Percentiles rank a stretch among this genome's conserved stretches.
These are phyloP conservation scores for Raphidocelis subcapitata DNA, from an alignment of 139 green algal species.

Conservation along the genomic window DNA sequence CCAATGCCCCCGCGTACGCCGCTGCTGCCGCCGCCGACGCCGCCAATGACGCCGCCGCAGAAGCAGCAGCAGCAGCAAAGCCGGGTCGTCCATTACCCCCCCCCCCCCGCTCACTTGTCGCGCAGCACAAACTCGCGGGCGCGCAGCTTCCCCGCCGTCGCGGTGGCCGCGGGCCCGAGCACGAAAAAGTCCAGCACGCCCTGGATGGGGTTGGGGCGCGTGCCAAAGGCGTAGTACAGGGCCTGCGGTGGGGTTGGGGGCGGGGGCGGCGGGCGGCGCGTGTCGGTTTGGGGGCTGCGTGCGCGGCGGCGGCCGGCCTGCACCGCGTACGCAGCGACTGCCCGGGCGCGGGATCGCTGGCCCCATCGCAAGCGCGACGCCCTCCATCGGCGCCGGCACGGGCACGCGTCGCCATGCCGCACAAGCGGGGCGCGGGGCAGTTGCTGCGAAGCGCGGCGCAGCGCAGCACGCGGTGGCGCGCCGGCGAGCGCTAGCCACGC, in stretches of 20 bases:
- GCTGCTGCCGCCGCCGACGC: no score
- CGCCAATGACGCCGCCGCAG: no score
- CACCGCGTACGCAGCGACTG: no score
- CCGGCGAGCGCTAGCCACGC: no score
- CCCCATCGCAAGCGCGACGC: neutral
- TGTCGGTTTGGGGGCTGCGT: neutral
- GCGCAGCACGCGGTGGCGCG: no score
- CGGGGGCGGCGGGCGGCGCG: neutral
- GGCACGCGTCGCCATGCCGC: neutral
- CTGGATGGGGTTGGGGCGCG: conserved; percentile 51
- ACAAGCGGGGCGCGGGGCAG: neutral
- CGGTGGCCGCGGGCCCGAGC: conserved; percentile 45
- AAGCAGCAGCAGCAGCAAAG: no score
- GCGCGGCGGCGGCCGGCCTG: neutral
- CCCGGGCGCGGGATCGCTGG: neutral
- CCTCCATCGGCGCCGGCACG: neutral
- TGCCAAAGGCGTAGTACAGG: conserved; percentile 57
- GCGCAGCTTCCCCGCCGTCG: conserved; percentile 41
- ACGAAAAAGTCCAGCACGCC: conserved; percentile 84
- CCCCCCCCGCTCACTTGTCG: conserved; percentile 32
- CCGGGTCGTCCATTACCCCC: no score
- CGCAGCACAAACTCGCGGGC: conserved; percentile 47
- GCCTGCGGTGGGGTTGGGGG: conserved; percentile 22
- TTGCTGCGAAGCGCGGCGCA: neutral
- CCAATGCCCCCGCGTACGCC: no score